A percentile compares a stretch with the other conserved stretches of the same genome.
Evolutionary conservation across 2,329 filamentous ascomycete species (phyloP).

Genomic region (Claviceps sp.): DNA sequence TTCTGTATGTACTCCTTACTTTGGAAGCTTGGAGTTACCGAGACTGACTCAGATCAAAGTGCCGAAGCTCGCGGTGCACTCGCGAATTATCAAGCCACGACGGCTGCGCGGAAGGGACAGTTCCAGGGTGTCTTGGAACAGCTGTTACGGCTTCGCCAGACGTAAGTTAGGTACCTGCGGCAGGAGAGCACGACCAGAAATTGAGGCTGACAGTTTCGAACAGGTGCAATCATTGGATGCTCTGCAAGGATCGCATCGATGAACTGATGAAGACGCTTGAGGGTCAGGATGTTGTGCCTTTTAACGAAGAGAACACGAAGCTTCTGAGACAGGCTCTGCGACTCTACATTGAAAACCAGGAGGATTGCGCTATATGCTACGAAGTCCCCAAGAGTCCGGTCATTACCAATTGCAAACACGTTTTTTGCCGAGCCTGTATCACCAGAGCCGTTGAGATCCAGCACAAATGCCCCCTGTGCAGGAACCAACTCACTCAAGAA

Average conservation of each 20-base stretch:
- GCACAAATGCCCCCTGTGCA: constrained; percentile 75
- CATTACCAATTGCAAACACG: constrained; percentile 75
- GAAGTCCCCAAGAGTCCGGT: constrained; percentile 59
- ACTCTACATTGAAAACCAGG: constrained; percentile 64
- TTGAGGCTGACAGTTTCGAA: neutral
- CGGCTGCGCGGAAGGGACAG: constrained; percentile 31
- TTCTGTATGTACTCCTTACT: constrained; percentile 38
- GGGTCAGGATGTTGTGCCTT: constrained; percentile 49
- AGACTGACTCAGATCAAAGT: constrained; percentile 24
- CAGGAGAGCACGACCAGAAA: neutral
- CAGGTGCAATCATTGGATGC: constrained; percentile 74
- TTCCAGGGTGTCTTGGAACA: constrained; percentile 72
- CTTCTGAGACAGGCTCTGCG: constrained; percentile 65
- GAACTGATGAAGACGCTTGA: constrained; percentile 60
- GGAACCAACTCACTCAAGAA: constrained; percentile 48
- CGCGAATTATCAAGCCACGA: constrained; percentile 40
- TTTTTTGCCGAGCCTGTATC: constrained; percentile 66
- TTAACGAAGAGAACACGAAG: constrained; percentile 58
- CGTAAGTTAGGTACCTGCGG: constrained; percentile 23
- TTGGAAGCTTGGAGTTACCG: neutral
- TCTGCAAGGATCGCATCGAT: constrained; percentile 62
- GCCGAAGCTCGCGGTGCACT: constrained; percentile 63
- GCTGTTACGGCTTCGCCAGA: constrained; percentile 68
- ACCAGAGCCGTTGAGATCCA: constrained; percentile 60
- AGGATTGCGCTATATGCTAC: constrained; percentile 73